phyloP scores from a whole-genome alignment of 2,329 filamentous ascomycete species.

The Alternaria triticina region DNA sequence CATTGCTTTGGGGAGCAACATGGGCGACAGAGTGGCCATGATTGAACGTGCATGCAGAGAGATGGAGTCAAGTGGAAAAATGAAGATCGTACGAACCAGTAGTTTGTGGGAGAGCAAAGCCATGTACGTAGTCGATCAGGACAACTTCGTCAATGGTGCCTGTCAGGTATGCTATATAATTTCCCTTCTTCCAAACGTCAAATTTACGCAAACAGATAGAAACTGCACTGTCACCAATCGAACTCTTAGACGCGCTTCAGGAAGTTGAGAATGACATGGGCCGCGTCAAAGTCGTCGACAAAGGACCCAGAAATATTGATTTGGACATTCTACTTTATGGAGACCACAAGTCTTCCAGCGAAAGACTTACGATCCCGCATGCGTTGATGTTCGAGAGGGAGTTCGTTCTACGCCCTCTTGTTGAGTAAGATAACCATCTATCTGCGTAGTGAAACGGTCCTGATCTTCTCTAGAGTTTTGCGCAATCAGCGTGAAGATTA shows the following conservation, averaged over 20 bases:
- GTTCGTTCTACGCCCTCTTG: conserved; percentile 88
- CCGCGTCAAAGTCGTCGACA: conserved; percentile 83
- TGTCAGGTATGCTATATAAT: conserved; percentile 72
- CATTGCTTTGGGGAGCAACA: conserved; percentile 89
- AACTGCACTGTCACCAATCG: conserved; percentile 75
- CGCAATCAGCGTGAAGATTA: conserved; percentile 46
- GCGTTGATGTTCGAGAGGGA: conserved; percentile 85
- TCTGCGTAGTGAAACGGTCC: not conserved
- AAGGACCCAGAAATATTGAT: conserved; percentile 93
- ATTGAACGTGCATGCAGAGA: conserved; percentile 83
- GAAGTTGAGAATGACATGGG: conserved; percentile 81
- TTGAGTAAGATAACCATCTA: conserved; percentile 64
- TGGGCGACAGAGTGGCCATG: conserved; percentile 82
- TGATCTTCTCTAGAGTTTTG: conserved; percentile 33
- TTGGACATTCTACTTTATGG: conserved; percentile 89
- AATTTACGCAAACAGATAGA: conserved; percentile 66
- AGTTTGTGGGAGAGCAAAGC: conserved; percentile 92
- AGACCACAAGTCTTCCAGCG: conserved; percentile 67
- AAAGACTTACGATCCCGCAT: conserved; percentile 85
- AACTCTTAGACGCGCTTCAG: conserved; percentile 81
- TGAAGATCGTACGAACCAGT: conserved; percentile 80
- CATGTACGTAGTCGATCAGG: conserved; percentile 94
- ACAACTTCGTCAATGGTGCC: conserved; percentile 86
- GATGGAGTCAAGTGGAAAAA: conserved; percentile 72
- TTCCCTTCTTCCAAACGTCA: not conserved